These are phyloP conservation scores for Lachnum nothofagi DNA, from an alignment of 2,329 filamentous ascomycete genomes.

Conservation along the genomic window DNA sequence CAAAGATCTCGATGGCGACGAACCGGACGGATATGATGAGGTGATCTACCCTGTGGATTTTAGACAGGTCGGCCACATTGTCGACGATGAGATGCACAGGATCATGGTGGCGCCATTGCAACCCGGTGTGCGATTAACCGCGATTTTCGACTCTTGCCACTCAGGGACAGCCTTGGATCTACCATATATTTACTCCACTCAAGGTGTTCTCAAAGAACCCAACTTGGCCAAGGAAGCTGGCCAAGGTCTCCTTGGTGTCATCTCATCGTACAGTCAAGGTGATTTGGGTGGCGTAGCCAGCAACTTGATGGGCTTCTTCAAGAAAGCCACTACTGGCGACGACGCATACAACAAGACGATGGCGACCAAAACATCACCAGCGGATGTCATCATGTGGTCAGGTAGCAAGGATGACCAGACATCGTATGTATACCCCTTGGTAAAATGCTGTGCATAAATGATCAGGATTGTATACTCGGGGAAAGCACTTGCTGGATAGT, in stretches of 20 bases:
- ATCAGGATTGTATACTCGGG: conserved; percentile 55
- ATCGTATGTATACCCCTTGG: conserved; percentile 55
- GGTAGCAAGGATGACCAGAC: conserved; percentile 95
- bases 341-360: conserved; percentile 73
- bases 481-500: conserved; percentile 41
- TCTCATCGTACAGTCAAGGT: conserved; percentile 66
- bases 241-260: conserved; percentile 53
- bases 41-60: conserved; percentile 81
- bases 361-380: conserved; percentile 84
- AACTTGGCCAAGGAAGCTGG: conserved; percentile 36
- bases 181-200: conserved; percentile 53
- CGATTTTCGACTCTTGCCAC: conserved; percentile 64
- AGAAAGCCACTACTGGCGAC: conserved; percentile 75
- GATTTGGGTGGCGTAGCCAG: conserved; percentile 76
- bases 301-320: conserved; percentile 74
- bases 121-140: conserved; percentile 71
- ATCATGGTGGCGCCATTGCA: conserved; percentile 70
- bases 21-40: conserved; percentile 76
- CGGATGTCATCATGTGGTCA: conserved; percentile 96
- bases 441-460: conserved; percentile 57
- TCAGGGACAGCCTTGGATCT: conserved; percentile 60
- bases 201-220: conserved; percentile 52
- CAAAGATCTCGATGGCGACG: conserved; percentile 70
- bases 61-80: conserved; percentile 68
- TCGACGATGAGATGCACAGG: conserved; percentile 75